phyloP scores from a whole-genome alignment of 768 basidiomycete species.

The Pleurotus cornucopiae region DNA sequence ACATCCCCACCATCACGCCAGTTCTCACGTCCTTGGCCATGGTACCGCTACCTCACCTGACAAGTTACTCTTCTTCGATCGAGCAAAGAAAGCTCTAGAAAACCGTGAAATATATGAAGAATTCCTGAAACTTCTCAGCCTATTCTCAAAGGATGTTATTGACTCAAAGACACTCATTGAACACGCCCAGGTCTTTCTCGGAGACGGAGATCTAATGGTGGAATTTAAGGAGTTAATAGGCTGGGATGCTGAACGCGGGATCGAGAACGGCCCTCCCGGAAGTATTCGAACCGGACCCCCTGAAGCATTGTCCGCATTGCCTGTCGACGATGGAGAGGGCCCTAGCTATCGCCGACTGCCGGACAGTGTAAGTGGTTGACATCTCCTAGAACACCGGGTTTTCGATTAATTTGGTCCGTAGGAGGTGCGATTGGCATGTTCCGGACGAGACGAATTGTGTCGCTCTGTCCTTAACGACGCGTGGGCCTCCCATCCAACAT shows the following conservation, averaged over 20 bases:
- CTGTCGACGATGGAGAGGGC: conserved; percentile 81
- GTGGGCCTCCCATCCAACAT: conserved; percentile 98
- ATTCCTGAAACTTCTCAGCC: conserved; percentile 87
- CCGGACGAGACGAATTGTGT: conserved; percentile 90
- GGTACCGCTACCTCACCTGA: conserved; percentile 45
- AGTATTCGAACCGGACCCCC: conserved; percentile 74
- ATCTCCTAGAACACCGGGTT: not conserved
- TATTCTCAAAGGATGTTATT: conserved; percentile 91
- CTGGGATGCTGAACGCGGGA: conserved; percentile 61
- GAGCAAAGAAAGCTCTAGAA: conserved; percentile 78
- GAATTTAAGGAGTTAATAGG: conserved; percentile 87
- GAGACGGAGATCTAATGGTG: conserved; percentile 70
- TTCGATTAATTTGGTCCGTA: conserved; percentile 25
- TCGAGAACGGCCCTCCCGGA: conserved; percentile 71
- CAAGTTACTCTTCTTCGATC: conserved; percentile 92
- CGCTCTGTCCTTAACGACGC: conserved; percentile 95
- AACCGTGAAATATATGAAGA: conserved; percentile 82
- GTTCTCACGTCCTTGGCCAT: conserved; percentile 25
- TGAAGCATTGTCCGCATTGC: conserved; percentile 72
- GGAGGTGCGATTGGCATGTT: conserved; percentile 90
- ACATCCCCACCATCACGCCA: conserved; percentile 18
- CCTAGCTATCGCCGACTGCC: conserved; percentile 93
- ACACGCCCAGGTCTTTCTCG: conserved; percentile 76
- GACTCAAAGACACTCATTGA: conserved; percentile 80
- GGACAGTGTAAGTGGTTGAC: conserved; percentile 62